Base-by-base conservation (phyloP, 805 yeast species). In the Yarrowia divulgata region DNA sequence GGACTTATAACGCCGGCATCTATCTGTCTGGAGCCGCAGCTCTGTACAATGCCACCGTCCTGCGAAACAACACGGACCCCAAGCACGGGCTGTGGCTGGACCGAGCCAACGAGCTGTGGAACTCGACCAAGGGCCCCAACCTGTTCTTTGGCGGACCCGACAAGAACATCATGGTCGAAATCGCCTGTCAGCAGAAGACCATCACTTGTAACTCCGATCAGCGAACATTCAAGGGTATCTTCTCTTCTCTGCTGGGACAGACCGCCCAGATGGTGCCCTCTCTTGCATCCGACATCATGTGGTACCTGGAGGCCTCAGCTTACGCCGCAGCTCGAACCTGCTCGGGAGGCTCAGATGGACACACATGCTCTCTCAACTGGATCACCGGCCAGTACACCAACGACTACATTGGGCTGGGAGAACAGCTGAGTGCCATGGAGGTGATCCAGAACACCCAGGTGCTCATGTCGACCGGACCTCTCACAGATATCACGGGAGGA, bases 341-440 rank as follows among this genome's bases (percentile, higher is more conserved):
- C 79, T 81, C 88, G 0, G 97, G 97, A 70, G 97, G 96, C 73
- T 64, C 78, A 1, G 97, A 91, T 76, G 89, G 90, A 10, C 87
- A 88, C 73, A 91, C 97, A 0, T 92, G 97, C 80, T 97, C 97
- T 57, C 77, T 83, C 68, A 81, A 88, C 77, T 91, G 97, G 97
- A 76, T 83, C 14, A 70, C 73, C 16, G 79, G 79, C 45, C 81
- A 84, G 6, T 90, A 89, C 86, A 97, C 91, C 77, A 86, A 84
- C 0, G 75, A 74, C 69, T 90, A 85, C 73, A 63, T 63, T 48
- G 97, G 97, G 0, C 83, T 91, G 48, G 97, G 97, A 63, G 96
- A 92, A 78, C 97, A 91, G 78, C 88, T 90, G 83, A 80, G 86
- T 43, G 96, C 96, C 0, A 79, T 90, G 66, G 97, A 91, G 72